These are phyloP conservation scores for Cyclotella choctawhatcheeana DNA, from an alignment of 108 stramenopile species.

Conservation along the genomic window DNA sequence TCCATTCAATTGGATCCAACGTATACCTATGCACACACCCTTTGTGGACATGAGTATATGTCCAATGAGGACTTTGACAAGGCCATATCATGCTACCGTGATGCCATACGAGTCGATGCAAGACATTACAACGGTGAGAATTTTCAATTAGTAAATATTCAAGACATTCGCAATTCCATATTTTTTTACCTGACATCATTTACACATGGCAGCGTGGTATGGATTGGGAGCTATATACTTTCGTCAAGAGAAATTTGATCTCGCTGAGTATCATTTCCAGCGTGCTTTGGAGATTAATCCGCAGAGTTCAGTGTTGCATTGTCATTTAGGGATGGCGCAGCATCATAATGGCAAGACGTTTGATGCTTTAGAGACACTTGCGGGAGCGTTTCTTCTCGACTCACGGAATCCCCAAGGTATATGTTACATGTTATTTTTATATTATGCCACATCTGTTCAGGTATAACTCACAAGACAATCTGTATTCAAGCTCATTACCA, in stretches of 20 bases:
- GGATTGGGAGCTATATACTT: slow-evolving; percentile 97
- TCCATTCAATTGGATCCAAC: slow-evolving; percentile 89
- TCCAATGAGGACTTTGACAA: slow-evolving; percentile 97
- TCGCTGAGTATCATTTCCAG: slow-evolving; percentile 96
- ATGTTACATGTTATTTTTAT: neutral
- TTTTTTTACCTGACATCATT: too few species aligned
- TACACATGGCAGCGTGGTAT: too few species aligned
- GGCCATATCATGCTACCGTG: slow-evolving; percentile 90
- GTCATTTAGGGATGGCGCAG: slow-evolving; percentile 95
- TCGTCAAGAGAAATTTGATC: slow-evolving; percentile 95
- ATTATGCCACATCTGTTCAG: neutral
- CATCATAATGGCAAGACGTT: slow-evolving; percentile 88
- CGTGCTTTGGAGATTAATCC: slow-evolving; percentile 90
- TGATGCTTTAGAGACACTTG: slow-evolving; percentile 91
- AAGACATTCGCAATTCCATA: too few species aligned
- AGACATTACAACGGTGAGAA: slow-evolving; percentile 91
- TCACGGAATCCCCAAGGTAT: slow-evolving; percentile 87
- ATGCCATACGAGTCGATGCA: slow-evolving; percentile 88
- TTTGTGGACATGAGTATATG: slow-evolving; percentile 97
- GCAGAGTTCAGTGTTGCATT: slow-evolving; percentile 88
- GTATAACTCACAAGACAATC: too few species aligned
- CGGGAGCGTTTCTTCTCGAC: slow-evolving; percentile 82
- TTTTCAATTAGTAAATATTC: too few species aligned
- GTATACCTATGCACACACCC: slow-evolving; percentile 95
- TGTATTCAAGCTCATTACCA: slow-evolving; percentile 90